Base-by-base conservation (phyloP, 257 asterid genomes). In the Cruciata laevipes region DNA sequence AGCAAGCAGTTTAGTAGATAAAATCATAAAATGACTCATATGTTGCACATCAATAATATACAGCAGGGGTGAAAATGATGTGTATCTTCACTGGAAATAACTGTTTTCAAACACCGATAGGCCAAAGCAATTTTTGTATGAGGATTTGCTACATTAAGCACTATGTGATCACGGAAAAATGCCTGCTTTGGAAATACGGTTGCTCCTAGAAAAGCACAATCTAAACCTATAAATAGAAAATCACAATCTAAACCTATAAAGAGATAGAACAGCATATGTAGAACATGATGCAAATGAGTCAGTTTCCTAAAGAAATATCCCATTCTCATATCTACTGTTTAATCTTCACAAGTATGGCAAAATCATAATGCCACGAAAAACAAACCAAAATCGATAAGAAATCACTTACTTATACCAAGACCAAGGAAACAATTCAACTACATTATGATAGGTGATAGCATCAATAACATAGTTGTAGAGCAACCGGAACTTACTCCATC, bases 401-500 rank as follows among this genome's bases (percentile, higher is more conserved):
- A 3, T 10, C 20, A 16, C 11, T 18, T 62, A n/a, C 38, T 33
- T 0, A 2, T 35, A n/a, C n/a, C n/a, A n/a, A n/a, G n/a, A 6
- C 49, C 30, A 35, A 32, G 30, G 30, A 62, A 62, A 62, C 21
- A 17, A 32, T 18, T 61, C 17, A 24, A 61, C 65, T 7, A 52
- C 21, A 51, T 4, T 67, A 25, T 23, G n/a, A 10, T 31, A 51
- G 38, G 18, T 23, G n/a, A 10, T 31, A 51, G 38, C 42, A 1
- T 32, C 12, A 4, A 5, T 3, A 14, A 23, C 7, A 23, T 1
- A 42, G 13, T 42, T 40, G 27, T 20, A 11, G 1, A 23, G 40
- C 31, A 55, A 49, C 0, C 21, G 69, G 32, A 71, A 78, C 95
- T 85, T 85, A 93, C 99, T 88, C 99, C 99, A 79, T 93, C 97